Percentiles rank a stretch among this genome's conserved stretches.
Conservation (phyloP, 495 filamentous ascomycete genomes). For the Penicillium coprophilum region DNA sequence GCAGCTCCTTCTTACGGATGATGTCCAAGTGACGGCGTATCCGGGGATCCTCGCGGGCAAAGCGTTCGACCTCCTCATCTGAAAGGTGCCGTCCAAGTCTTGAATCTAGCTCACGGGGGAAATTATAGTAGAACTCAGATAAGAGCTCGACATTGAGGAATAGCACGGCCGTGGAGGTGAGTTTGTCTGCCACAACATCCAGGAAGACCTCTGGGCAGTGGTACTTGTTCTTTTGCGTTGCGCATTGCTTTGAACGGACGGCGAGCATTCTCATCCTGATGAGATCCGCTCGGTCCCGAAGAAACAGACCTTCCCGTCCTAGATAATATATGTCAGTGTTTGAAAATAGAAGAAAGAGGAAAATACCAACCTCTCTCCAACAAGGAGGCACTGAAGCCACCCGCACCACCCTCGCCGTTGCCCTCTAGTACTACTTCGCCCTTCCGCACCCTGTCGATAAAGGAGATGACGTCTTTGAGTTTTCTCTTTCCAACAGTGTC, state of each 20-base stretch:
- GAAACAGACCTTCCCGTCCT: conserved; percentile 92
- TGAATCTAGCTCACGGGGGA: conserved; percentile 87
- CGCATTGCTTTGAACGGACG: conserved; percentile 84
- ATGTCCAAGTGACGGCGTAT: conserved; percentile 87
- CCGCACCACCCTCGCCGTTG: conserved; percentile 78
- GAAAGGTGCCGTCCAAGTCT: conserved; percentile 81
- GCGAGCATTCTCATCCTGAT: conserved; percentile 87
- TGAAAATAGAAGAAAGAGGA: background rate
- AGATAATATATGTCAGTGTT: conserved; percentile 22
- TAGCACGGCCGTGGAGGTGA: conserved; percentile 89
- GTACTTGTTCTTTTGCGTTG: conserved; percentile 81
- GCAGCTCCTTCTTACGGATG: conserved; percentile 84
- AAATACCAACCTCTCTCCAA: conserved; percentile 67
- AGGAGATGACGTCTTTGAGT: conserved; percentile 82
- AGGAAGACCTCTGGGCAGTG: conserved; percentile 97
- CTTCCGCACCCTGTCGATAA: conserved; percentile 83
- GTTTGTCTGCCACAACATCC: conserved; percentile 92
- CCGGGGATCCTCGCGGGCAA: conserved; percentile 89
- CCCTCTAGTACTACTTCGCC: conserved; percentile 83
- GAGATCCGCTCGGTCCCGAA: conserved; percentile 83
- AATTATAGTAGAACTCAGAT: conserved; percentile 95
- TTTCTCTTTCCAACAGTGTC: conserved; percentile 73
- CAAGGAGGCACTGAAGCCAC: conserved; percentile 84
- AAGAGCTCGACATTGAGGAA: conserved; percentile 98
- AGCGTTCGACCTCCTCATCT: conserved; percentile 76